Evolutionary conservation across 441 rosid genomes (phyloP).

Genomic region (Mallotus japonicus): DNA sequence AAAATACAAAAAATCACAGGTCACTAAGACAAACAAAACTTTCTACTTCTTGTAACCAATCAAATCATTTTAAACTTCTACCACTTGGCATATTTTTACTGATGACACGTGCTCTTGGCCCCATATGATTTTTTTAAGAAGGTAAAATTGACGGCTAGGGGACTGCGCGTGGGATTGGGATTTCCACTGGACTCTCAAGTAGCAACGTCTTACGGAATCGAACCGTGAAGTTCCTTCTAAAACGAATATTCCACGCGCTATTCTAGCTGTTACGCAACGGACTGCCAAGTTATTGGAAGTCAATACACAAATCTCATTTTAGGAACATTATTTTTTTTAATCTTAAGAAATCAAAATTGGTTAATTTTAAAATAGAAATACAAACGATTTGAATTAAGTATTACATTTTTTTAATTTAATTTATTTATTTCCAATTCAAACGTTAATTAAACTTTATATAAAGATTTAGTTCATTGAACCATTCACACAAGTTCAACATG

Average conservation of each 20-base stretch:
- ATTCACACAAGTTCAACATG: no score
- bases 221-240: not conserved
- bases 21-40: not conserved
- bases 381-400: no score
- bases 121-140: slow-evolving; percentile 3
- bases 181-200: not conserved
- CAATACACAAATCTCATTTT: not conserved
- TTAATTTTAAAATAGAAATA: no score
- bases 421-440: no score
- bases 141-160: not conserved
- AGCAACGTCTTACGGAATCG: not conserved
- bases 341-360: no score
- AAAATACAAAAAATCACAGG: not conserved
- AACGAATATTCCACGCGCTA: not conserved
- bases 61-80: not conserved
- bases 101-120: not conserved
- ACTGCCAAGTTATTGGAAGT: not conserved
- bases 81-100: slow-evolving; percentile 1
- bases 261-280: not conserved
- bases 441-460: no score
- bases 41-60: not conserved
- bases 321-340: not conserved
- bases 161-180: not conserved
- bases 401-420: no score
- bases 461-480: no score